Percentiles rank a stretch among this genome's conserved stretches.
Evolutionary conservation across 768 basidiomycete species (phyloP).

Genomic region (Filobasidium wieringae): DNA sequence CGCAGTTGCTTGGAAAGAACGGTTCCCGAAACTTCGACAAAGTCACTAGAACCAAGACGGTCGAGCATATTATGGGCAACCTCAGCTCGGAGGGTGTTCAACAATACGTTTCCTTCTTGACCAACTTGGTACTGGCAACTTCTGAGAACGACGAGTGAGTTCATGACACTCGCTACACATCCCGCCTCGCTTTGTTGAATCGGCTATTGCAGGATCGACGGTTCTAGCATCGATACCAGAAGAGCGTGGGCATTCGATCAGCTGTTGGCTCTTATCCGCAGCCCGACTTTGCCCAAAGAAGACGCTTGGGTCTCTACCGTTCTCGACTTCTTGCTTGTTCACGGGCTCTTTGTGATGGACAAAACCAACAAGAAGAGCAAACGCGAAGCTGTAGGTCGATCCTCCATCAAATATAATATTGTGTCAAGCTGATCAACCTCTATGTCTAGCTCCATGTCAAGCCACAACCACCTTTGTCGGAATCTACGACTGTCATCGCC

Average conservation of each 20-base stretch:
- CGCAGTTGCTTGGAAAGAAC: conserved; percentile 68
- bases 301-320: conserved; percentile 65
- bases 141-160: background rate
- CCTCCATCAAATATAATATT: background rate
- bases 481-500: conserved; percentile 55
- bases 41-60: conserved; percentile 80
- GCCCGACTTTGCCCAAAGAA: conserved; percentile 60
- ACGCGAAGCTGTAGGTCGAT: conserved; percentile 48
- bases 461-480: conserved; percentile 61
- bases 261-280: conserved; percentile 61
- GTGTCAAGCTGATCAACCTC: background rate
- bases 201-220: conserved; percentile 22
- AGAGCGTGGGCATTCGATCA: conserved; percentile 81
- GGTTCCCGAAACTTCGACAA: conserved; percentile 83
- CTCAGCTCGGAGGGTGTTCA: conserved; percentile 61
- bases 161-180: background rate
- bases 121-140: background rate
- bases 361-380: conserved; percentile 60
- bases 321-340: conserved; percentile 67
- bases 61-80: conserved; percentile 66
- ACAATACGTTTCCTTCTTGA: background rate
- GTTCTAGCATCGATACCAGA: conserved; percentile 39
- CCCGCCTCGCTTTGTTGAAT: background rate
- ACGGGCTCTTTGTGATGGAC: conserved; percentile 66
- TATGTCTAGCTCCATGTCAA: conserved; percentile 48